These are phyloP conservation scores for Pyracantha coccinea DNA, from an alignment of 331 rosid species.

Conservation along the genomic window DNA sequence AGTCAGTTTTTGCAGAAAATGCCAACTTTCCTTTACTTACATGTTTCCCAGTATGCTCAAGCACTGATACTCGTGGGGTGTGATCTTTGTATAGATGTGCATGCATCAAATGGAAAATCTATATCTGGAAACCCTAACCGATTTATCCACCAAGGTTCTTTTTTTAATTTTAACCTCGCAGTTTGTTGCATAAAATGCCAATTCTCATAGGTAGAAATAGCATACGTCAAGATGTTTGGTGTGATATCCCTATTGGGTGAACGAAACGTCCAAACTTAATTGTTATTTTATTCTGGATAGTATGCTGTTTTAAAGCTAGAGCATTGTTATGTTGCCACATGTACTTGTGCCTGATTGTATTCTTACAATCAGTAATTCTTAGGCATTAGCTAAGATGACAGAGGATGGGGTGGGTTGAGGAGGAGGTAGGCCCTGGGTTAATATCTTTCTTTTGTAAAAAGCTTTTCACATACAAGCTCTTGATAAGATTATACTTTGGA, in stretches of 20 bases:
- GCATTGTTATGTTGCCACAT: neutral
- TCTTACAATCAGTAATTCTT: neutral
- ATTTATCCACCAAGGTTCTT: neutral
- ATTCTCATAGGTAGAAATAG: neutral
- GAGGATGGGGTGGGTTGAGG: neutral
- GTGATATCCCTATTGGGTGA: neutral
- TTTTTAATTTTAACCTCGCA: neutral
- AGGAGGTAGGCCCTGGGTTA: neutral
- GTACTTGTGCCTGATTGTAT: neutral
- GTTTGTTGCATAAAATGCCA: neutral
- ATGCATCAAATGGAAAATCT: neutral
- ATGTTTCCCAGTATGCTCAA: neutral
- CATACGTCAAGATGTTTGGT: neutral
- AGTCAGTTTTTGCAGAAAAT: neutral
- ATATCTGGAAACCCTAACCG: neutral
- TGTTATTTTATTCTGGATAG: neutral
- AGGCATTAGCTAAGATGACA: neutral
- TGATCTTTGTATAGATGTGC: neutral
- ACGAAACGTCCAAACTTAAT: neutral
- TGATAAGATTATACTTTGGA: neutral
- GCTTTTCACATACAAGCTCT: neutral
- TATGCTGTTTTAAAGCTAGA: neutral
- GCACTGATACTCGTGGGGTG: neutral
- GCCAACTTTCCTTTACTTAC: neutral
- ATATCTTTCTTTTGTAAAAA: neutral